Percentiles rank a stretch among this genome's conserved stretches.
These are phyloP conservation scores for Lophium mytilinum DNA, from an alignment of 495 filamentous ascomycete species.

Conservation along the genomic window DNA sequence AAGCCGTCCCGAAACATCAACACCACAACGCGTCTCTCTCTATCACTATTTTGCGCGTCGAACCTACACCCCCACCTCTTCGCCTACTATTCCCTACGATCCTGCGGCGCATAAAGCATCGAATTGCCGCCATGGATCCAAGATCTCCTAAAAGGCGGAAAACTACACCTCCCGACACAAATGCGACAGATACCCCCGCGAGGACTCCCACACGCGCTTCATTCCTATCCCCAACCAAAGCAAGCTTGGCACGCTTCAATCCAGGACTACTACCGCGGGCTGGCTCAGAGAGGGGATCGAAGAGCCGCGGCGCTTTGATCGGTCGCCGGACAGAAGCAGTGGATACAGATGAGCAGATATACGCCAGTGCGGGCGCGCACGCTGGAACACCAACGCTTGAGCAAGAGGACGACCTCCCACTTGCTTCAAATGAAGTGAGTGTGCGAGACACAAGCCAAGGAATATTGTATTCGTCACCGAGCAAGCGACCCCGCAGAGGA, in stretches of 20 bases:
- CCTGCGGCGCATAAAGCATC: neutral
- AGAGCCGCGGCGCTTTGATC: too few relatives aligned
- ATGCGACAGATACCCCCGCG: conserved; percentile 2
- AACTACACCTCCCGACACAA: conserved; percentile 12
- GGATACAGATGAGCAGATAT: too few relatives aligned
- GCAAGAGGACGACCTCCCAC: conserved; percentile 21
- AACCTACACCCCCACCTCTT: neutral
- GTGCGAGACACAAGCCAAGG: conserved; percentile 17
- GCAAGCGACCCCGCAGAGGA: conserved; percentile 13
- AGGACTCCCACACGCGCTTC: conserved; percentile 22
- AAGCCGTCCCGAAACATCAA: neutral
- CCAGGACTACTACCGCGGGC: conserved; percentile 17
- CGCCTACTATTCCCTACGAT: neutral
- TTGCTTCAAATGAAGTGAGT: conserved; percentile 2
- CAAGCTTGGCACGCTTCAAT: conserved; percentile 28
- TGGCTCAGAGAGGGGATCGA: neutral
- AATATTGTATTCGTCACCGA: conserved; percentile 24
- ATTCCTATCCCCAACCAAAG: conserved; percentile 27
- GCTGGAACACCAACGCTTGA: neutral
- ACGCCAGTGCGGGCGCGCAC: neutral
- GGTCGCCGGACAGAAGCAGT: too few relatives aligned
- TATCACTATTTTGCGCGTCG: neutral
- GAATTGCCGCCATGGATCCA: conserved; percentile 8
- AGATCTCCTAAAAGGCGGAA: conserved; percentile 16
- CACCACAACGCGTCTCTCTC: neutral